Base-by-base conservation (phyloP, 139 green algal genomes). In the Limnomonas spitsbergensis region DNA sequence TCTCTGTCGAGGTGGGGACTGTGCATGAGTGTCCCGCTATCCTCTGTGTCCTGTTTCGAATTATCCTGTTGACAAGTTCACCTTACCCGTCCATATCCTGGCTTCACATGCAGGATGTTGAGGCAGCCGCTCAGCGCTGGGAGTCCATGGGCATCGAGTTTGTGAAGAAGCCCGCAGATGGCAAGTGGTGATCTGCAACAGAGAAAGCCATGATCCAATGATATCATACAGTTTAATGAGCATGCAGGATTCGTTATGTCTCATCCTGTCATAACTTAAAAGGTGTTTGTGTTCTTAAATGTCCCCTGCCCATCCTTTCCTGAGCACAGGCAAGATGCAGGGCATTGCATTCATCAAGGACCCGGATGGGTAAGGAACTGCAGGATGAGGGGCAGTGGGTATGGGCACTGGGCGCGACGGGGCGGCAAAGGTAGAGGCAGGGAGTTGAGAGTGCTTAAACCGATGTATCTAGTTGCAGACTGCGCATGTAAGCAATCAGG, bases 151-250 rank as follows among this genome's bases (percentile, higher is more conserved):
- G 92, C 3, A 92, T 98, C 0, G 74, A 92, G 72, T 98, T 98
- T 88, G 86, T 94, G 38, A 98, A 98, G 89, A 85, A 78, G 76
- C 95, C 95, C 0, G 69, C 97, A 56, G 95, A 91, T 47, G 94
- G 70, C 32, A 32, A 32, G 68, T 75, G 29, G n/a, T n/a, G n/a
- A n/a, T n/a, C 56, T 37, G 9, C 14, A 32, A 36, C 24, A 9
- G 56, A 70, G 56, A 32, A 32, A 35, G 9, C 24, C 56, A 24
- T 54, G 42, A 9, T 54, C 6, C 42, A 54, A 54, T 27, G 42
- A 54, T 54, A n/a, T 9, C 6, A 54, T 54, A 54, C 7, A 9
- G 42, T 54, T 54, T 6, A 54, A 6, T 27, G 42, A 6, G 42
- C 7, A 6, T 54, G 7, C 7, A 6, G 9, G 42, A 54, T 54